A percentile compares a stretch with the other conserved stretches of the same genome.
Evolutionary conservation across 805 yeast species (phyloP).

Genomic region (Pichia gijzeniarum): DNA sequence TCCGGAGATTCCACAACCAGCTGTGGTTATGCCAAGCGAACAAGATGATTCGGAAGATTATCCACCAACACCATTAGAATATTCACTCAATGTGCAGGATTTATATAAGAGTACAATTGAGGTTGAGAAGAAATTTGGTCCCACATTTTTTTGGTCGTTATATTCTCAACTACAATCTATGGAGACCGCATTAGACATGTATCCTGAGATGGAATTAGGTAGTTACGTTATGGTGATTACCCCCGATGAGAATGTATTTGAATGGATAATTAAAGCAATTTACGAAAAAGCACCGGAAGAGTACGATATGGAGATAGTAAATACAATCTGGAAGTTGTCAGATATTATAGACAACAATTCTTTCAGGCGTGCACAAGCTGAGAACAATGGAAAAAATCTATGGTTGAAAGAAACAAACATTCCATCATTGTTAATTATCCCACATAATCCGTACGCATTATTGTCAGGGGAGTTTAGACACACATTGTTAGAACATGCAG

Average conservation of each 20-base stretch:
- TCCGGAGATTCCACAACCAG: constrained; percentile 20
- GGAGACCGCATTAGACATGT: constrained; percentile 8
- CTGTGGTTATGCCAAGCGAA: neutral
- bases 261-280: constrained; percentile 21
- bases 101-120: constrained; percentile 15
- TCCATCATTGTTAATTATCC: constrained; percentile 35
- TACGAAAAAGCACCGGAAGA: constrained; percentile 30
- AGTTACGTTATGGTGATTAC: constrained; percentile 55
- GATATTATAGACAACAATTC: constrained; percentile 14
- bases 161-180: constrained; percentile 36
- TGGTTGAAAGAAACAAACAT: constrained; percentile 9
- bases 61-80: constrained; percentile 18
- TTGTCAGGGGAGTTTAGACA: constrained; percentile 43
- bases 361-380: neutral
- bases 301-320: constrained; percentile 50
- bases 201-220: constrained; percentile 24
- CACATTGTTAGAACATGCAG: constrained; percentile 30
- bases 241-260: constrained; percentile 33
- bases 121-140: constrained; percentile 9
- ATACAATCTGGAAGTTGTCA: constrained; percentile 29
- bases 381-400: constrained; percentile 7
- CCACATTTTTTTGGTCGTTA: constrained; percentile 15
- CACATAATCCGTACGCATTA: constrained; percentile 46
- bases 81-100: constrained; percentile 17
- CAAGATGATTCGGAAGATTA: neutral